Conservation (phyloP, 2,329 filamentous ascomycete species). For the Xylaria sp. region DNA sequence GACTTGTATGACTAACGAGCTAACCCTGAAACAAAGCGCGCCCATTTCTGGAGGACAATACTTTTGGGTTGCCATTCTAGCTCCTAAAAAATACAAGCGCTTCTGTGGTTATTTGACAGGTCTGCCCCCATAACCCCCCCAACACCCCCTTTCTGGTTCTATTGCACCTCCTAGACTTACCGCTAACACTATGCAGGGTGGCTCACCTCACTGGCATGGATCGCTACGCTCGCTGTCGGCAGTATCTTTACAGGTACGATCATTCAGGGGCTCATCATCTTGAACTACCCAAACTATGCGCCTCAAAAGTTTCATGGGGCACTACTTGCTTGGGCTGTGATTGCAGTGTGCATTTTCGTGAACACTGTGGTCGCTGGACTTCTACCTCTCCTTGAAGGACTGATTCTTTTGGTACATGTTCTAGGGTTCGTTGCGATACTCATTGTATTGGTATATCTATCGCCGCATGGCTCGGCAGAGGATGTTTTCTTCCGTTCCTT, state of each 20-base stretch:
- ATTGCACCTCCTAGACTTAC: background rate
- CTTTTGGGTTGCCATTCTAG: constrained; percentile 39
- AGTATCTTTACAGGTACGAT: constrained; percentile 38
- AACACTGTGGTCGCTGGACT: constrained; percentile 36
- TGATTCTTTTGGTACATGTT: constrained; percentile 38
- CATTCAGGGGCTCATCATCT: constrained; percentile 39
- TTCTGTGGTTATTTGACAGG: constrained; percentile 40
- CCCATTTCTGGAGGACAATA: constrained; percentile 40
- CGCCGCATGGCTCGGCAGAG: constrained; percentile 28
- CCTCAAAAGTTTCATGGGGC: constrained; percentile 32
- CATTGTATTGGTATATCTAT: constrained; percentile 36
- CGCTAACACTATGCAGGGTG: constrained; percentile 34
- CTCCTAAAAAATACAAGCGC: constrained; percentile 36
- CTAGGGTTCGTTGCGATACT: constrained; percentile 39
- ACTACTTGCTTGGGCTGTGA: constrained; percentile 37
- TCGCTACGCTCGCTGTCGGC: constrained; percentile 36
- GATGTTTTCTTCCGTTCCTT: constrained; percentile 34
- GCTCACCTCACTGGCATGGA: constrained; percentile 39
- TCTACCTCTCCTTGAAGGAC: constrained; percentile 35
- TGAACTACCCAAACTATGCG: constrained; percentile 36
- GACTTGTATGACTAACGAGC: background rate
- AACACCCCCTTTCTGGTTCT: background rate
- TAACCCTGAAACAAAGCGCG: constrained; percentile 27
- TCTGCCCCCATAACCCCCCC: constrained; percentile 5
- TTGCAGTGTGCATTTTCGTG: constrained; percentile 35